Evolutionary conservation across 2,329 filamentous ascomycete species (phyloP).

Genomic region (Coniosporium tulheliwenetii): DNA sequence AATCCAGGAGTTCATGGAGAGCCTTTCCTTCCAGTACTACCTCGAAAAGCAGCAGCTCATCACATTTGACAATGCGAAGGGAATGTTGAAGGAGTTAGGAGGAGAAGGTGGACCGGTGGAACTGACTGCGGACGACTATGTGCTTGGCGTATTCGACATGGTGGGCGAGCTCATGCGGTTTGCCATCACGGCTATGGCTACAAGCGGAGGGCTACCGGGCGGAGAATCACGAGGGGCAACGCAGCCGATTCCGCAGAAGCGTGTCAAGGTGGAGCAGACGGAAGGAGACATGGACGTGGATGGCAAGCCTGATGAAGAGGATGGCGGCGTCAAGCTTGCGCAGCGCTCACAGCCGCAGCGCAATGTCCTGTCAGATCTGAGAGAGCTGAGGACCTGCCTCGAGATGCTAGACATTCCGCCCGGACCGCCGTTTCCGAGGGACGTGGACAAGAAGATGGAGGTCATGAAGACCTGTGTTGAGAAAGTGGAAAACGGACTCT

Average conservation of each 20-base stretch:
- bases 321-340: slow-evolving; percentile 5
- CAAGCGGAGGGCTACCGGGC: slow-evolving; percentile 41
- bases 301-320: slow-evolving; percentile 4
- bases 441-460: slow-evolving; percentile 65
- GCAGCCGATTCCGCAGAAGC: slow-evolving; percentile 14
- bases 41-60: slow-evolving; percentile 63
- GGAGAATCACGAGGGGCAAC: slow-evolving; percentile 18
- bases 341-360: slow-evolving; percentile 29
- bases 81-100: slow-evolving; percentile 20
- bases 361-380: slow-evolving; percentile 66
- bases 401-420: slow-evolving; percentile 51
- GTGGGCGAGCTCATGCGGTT: slow-evolving; percentile 96
- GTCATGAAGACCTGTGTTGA: slow-evolving; percentile 79
- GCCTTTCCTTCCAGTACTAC: slow-evolving; percentile 78
- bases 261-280: slow-evolving; percentile 7
- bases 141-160: slow-evolving; percentile 83
- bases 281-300: slow-evolving; percentile 20
- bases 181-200: slow-evolving; percentile 74
- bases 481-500: slow-evolving; percentile 85
- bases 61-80: slow-evolving; percentile 42
- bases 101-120: slow-evolving; percentile 33
- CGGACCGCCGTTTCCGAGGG: slow-evolving; percentile 38
- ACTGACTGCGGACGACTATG: slow-evolving; percentile 69
- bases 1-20: slow-evolving; percentile 90
- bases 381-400: slow-evolving; percentile 59